Percentiles rank a stretch among this genome's conserved stretches.
These are phyloP conservation scores for Gossypium raimondii DNA, from an alignment of 345 rosid species.

Conservation along the genomic window DNA sequence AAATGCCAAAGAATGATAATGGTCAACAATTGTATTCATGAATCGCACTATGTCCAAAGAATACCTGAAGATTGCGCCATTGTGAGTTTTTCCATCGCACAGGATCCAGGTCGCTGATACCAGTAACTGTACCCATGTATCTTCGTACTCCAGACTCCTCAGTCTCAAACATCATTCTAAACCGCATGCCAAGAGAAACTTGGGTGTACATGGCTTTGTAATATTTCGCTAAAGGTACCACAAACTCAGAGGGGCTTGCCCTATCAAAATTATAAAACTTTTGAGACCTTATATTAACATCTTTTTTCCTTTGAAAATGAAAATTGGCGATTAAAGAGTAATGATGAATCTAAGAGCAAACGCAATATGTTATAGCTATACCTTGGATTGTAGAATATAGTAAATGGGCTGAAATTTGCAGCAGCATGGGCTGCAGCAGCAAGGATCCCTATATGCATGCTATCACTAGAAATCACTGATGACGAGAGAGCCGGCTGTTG, in stretches of 20 bases:
- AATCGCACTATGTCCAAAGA: background rate
- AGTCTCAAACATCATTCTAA: constrained; percentile 97
- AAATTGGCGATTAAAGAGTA: background rate
- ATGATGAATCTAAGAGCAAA: background rate
- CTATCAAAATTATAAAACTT: constrained; percentile 36
- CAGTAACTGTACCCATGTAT: constrained; percentile 95
- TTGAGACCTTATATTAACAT: constrained; percentile 20
- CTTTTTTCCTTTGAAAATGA: background rate
- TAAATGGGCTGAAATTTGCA: constrained; percentile 86
- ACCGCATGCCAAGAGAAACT: constrained; percentile 90
- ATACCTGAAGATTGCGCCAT: constrained; percentile 98
- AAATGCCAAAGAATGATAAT: background rate
- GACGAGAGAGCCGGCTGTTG: constrained; percentile 93
- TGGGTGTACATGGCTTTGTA: constrained; percentile 82
- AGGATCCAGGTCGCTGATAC: constrained; percentile 79
- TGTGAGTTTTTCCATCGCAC: constrained; percentile 92
- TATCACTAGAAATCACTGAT: constrained; percentile 92
- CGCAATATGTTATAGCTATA: constrained; percentile 21
- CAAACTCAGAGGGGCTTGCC: constrained; percentile 97
- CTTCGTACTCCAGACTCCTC: constrained; percentile 95
- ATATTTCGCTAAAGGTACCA: constrained; percentile 91
- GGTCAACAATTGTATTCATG: background rate
- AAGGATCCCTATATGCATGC: constrained; percentile 99
- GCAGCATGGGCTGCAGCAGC: constrained; percentile 99
- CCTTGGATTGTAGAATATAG: constrained; percentile 95